Percentiles rank a stretch among this genome's conserved stretches.
phyloP scores from a whole-genome alignment of 257 asterid genomes.

The Solanum piurae region DNA sequence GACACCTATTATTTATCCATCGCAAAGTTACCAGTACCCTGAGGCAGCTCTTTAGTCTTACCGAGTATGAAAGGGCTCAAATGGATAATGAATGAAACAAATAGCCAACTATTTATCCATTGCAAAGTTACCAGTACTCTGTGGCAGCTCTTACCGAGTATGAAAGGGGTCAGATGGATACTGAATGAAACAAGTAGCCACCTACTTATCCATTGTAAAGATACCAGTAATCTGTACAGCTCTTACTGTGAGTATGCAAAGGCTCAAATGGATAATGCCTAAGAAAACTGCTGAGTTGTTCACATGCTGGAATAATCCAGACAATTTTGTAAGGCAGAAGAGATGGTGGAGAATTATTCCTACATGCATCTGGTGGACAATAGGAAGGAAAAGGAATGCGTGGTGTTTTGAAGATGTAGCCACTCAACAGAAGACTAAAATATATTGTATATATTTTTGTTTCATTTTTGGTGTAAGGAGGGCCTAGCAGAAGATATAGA shows the following conservation, averaged over 20 bases:
- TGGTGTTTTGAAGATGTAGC: background rate
- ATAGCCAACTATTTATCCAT: background rate
- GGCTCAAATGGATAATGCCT: background rate
- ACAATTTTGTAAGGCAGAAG: background rate
- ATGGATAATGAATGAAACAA: background rate
- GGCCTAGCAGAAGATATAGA: background rate
- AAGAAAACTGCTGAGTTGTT: background rate
- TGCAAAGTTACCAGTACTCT: background rate
- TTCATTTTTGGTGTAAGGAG: background rate
- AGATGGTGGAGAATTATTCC: background rate
- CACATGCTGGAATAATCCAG: background rate
- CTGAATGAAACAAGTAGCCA: background rate
- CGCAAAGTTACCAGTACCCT: background rate
- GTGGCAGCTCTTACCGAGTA: background rate
- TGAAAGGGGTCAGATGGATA: background rate
- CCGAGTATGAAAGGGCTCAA: background rate
- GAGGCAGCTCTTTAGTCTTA: background rate
- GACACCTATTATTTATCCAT: background rate
- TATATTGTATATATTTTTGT: background rate
- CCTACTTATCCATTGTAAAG: background rate
- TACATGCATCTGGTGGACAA: background rate
- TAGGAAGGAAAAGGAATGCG: background rate
- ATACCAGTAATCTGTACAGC: background rate
- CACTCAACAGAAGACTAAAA: background rate
- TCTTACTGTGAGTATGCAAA: background rate